These are phyloP conservation scores for Fraxinus baroniana DNA, from an alignment of 305 asterid species.

Conservation along the genomic window DNA sequence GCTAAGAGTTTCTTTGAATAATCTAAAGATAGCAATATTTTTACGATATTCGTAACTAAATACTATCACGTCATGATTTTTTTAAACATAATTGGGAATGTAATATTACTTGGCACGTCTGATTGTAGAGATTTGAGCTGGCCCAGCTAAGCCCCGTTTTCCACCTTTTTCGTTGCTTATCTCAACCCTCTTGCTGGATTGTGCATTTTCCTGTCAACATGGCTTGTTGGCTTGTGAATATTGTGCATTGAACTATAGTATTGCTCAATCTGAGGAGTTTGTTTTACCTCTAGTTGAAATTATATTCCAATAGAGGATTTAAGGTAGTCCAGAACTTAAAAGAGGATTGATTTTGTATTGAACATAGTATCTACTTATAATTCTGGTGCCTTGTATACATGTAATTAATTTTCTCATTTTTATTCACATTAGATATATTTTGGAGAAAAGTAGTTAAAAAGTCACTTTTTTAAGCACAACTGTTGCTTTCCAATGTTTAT, in stretches of 20 bases:
- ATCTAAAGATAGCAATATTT: not conserved
- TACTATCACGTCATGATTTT: not conserved
- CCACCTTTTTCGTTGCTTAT: not conserved
- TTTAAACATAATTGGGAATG: not conserved
- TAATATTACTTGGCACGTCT: not conserved
- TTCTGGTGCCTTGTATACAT: not conserved
- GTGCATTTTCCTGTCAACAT: not conserved
- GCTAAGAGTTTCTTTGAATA: slow-evolving; percentile 25
- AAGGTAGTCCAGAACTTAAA: not conserved
- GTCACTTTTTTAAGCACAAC: not conserved
- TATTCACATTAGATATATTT: not conserved
- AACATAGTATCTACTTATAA: not conserved
- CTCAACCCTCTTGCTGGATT: not conserved
- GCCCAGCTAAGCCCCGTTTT: not conserved
- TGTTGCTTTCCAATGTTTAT: not conserved
- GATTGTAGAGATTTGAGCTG: not conserved
- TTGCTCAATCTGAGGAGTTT: not conserved
- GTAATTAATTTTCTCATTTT: not conserved
- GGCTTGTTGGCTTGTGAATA: not conserved
- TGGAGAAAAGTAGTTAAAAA: not conserved
- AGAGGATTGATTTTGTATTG: not conserved
- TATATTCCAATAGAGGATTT: not conserved
- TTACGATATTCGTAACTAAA: not conserved
- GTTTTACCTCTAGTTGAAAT: not conserved
- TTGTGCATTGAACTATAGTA: not conserved